These are phyloP conservation scores for Iris pallida DNA, from an alignment of 116 monocot genomes.

Conservation along the genomic window DNA sequence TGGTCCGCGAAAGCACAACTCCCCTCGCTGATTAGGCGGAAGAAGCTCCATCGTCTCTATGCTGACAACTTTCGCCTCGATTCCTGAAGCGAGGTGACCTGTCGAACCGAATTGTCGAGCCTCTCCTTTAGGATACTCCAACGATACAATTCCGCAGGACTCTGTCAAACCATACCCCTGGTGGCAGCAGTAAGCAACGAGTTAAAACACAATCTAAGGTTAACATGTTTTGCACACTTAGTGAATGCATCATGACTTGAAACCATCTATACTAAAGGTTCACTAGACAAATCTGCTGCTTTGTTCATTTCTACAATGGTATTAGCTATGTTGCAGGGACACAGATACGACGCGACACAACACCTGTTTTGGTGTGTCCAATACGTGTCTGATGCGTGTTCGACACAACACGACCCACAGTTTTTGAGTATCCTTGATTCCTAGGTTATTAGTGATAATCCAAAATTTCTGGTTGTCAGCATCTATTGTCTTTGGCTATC, in stretches of 20 bases:
- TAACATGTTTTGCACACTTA: neutral
- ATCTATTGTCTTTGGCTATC: too few relatives aligned
- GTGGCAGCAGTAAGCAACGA: neutral
- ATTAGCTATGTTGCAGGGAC: too few relatives aligned
- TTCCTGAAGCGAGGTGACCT: slow-evolving; percentile 52
- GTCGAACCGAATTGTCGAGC: slow-evolving; percentile 44
- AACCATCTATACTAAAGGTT: too few relatives aligned
- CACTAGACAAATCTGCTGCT: neutral
- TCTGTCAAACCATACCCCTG: slow-evolving; percentile 95
- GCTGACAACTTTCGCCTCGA: slow-evolving; percentile 65
- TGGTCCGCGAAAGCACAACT: slow-evolving; percentile 78
- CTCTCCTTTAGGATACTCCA: slow-evolving; percentile 42
- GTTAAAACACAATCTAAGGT: slow-evolving; percentile 7
- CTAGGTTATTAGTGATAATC: too few relatives aligned
- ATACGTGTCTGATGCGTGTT: neutral
- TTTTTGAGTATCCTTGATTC: neutral
- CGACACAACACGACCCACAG: neutral
- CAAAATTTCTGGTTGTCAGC: too few relatives aligned
- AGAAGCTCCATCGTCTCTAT: slow-evolving; percentile 43
- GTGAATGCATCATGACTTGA: too few relatives aligned
- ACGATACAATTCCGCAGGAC: slow-evolving; percentile 53
- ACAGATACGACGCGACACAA: too few relatives aligned
- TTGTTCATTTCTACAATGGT: neutral
- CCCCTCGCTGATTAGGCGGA: slow-evolving; percentile 72
- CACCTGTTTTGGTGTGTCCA: too few relatives aligned